Percentiles rank a stretch among this genome's conserved stretches.
Evolutionary conservation across 129 eudicot genomes (phyloP).

Genomic region (Helianthus tuberosus): DNA sequence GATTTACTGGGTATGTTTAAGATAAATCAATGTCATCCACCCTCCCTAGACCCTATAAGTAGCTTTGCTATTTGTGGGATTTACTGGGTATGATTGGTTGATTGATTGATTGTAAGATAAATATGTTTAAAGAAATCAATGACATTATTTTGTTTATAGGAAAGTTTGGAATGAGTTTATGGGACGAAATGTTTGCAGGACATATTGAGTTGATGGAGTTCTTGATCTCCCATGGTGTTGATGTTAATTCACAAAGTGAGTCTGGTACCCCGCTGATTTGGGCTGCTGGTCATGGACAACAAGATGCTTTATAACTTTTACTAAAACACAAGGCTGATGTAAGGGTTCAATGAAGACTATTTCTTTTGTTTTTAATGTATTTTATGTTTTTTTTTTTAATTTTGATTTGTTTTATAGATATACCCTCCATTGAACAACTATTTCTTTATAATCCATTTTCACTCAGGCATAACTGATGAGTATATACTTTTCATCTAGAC

Average conservation of each 20-base stretch:
- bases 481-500: no score
- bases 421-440: no score
- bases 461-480: no score
- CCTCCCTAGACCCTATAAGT: no score
- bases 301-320: constrained; percentile 71
- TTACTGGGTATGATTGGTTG: no score
- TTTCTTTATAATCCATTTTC: no score
- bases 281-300: constrained; percentile 96
- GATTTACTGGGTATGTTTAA: no score
- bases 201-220: constrained; percentile 72
- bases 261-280: constrained; percentile 92
- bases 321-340: constrained; percentile 88
- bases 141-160: neutral
- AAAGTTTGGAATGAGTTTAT: neutral
- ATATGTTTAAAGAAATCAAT: neutral
- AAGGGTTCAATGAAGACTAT: constrained; percentile 34
- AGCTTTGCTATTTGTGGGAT: no score
- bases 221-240: constrained; percentile 59
- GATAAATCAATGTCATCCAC: no score
- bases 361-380: constrained; percentile 1
- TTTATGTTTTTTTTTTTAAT: no score
- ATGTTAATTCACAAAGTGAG: constrained; percentile 84
- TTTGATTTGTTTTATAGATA: no score
- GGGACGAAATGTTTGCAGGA: constrained; percentile 49
- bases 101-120: no score